Evolutionary conservation across 2,329 filamentous ascomycete genomes (phyloP), one percentile per base, ranked within the genome.

Genomic region (Hypoxylon sp.): DNA sequence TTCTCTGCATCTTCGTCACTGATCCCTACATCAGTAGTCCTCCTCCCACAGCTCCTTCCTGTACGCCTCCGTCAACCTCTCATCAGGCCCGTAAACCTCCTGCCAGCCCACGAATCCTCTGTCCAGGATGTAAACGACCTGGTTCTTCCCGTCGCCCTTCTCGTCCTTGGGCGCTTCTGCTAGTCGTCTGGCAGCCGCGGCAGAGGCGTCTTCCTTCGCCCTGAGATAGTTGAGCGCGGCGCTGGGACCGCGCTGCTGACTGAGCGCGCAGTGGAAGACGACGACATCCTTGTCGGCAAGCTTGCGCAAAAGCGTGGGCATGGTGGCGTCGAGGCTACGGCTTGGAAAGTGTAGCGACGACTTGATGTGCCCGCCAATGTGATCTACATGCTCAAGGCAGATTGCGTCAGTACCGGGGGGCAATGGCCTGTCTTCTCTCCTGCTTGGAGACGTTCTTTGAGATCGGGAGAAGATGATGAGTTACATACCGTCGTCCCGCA

Each of bases 241-340:
- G 47, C 84, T 84, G 0, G 95, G 95, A 0, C 95, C 95, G 0
- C 95, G 83, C 77, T 97, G 90, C 78, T 98, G 95, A 66, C 89
- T 94, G 52, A 98, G 79, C 15, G 91, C 90, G 76, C 95, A 99
- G 78, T 99, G 95, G 74, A 99, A 99, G 1, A 99, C 85, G 11
- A 99, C 92, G 9, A 83, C 88, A 53, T 95, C 85, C 74, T 92
- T 92, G 70, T 88, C 86, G 64, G 86, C 79, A 43, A 97, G 83
- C 38, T 83, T 87, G 54, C 91, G 86, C 10, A 96, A 81, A n/a
- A 99, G 85, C 62, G 92, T 91, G 0, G 93, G 90, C 74, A 95
- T 85, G 65, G 83, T 86, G 71, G 85, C 84, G 68, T 96, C 91
- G 45, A 98, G 83, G 15, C 86, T 84, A 41, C 77, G 77, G 47